Evolutionary conservation across 192 early-diverging fungal species (phyloP), one percentile per base, ranked within the genome.

Genomic region (Pilobolus umbonatus): DNA sequence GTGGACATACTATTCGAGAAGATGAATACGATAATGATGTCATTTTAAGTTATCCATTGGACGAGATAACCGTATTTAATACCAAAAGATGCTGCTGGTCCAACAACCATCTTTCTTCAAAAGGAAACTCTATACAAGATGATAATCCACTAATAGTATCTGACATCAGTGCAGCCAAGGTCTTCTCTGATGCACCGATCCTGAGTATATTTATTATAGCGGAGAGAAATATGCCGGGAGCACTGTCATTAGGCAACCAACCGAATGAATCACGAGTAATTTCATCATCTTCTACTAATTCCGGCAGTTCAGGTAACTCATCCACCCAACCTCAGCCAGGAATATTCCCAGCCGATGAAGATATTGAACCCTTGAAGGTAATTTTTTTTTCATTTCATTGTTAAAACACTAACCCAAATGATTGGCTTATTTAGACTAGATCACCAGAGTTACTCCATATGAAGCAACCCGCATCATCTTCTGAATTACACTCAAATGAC

Each of bases 1-100:
- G 67, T 5, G 67, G 67, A 0, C 61, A 64, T 15, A 59, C 67
- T 10, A 42, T 69, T 19, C 56, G 54, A 22, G 35, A 57, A 40
- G 67, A 69, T 10, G 49, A 63, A 24, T 50, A 64, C 5, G 67
- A 69, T 19, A 59, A 63, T 8, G 45, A 55, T 3, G 48, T 62
- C 4, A n/a, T 63, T 9, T 64, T 30, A 17, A 54, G 62, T 19
- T 69, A 69, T 22, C 19, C 61, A 25, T 35, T 69, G 22, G 46
- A 59, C 15, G 44, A 62, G 43, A 17, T 64, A 0, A 31, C 44
- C 26, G 42, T 69, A 29, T 63, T 69, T 32, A 57, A 53, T 17
- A 53, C 61, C 4, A 49, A 40, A 17, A 39, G 55, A 39, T 17
- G 26, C 5, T 35, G 39, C 17, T 69, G 67, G 67, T 55, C 61